Base-by-base conservation (phyloP, 202 grass and related monocot genomes). In the Zizania palustris region DNA sequence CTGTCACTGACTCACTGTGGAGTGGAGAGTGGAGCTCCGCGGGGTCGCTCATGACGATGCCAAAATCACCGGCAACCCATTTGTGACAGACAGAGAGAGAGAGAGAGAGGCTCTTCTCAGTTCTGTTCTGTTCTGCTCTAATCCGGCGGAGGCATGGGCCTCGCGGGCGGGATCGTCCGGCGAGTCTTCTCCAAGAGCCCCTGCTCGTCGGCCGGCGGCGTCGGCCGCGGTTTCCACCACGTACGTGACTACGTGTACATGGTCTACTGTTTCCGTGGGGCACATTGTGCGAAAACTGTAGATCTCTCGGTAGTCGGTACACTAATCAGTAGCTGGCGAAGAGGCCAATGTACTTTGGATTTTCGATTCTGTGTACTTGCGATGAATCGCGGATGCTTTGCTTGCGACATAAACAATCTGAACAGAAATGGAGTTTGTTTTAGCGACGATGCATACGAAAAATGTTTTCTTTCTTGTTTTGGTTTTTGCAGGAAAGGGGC, bases 101-200 rank as follows among this genome's bases (percentile, higher is more conserved):
- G 48, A 6, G 14, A 15, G 50, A 53, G 16, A 53, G 16, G n/a
- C 28, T 28, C 28, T 28, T 28, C 28, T 28, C 28, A 1, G 28
- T 2, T 28, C 28, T 28, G 28, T 2, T 28, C 19, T 45, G 5
- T 14, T 3, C 42, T 67, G n/a, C 40, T 61, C 36, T 62, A 7
- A 35, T 74, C 56, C 57, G 20, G 28, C 14, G 67, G 8, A 12
- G 15, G 28, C 5, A 97, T 97, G 96, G 96, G 91, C 64, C 65
- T 88, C 71, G 57, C 83, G 56, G 87, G 96, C 49, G 85, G 87
- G 74, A 84, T 99, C 54, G 85, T 92, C 39, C 85, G 83, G 73
- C 88, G 54, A 28, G 85, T 89, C 63, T 85, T 95, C 83, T 89
- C 87, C 37, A 95, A 88, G 72, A 88, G 67, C 74, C 91, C 87